Percentiles rank a stretch among this genome's conserved stretches.
phyloP scores from a whole-genome alignment of 345 rosid genomes.

The Boechera divaricarpa region DNA sequence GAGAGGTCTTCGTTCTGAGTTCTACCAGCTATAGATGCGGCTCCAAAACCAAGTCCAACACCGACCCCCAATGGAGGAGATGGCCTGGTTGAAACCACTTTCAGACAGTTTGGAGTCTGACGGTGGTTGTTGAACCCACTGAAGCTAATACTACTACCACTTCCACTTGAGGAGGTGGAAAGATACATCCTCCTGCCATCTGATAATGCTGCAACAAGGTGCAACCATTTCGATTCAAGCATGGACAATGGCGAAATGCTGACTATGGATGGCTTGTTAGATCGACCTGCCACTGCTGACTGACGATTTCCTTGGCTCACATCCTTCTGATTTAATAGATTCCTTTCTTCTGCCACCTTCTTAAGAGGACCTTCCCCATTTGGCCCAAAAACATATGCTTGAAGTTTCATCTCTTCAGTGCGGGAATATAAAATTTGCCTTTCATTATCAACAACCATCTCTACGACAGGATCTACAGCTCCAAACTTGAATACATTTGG shows the following conservation, averaged over 20 bases:
- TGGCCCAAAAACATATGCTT: slow-evolving; percentile 75
- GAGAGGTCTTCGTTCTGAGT: slow-evolving; percentile 81
- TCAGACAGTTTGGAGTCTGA: slow-evolving; percentile 80
- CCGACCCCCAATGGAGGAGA: slow-evolving; percentile 92
- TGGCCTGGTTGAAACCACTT: slow-evolving; percentile 90
- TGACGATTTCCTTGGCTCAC: slow-evolving; percentile 72
- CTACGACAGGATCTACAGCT: slow-evolving; percentile 88
- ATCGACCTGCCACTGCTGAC: slow-evolving; percentile 67
- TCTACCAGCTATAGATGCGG: slow-evolving; percentile 77
- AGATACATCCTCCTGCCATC: slow-evolving; percentile 98
- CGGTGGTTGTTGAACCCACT: slow-evolving; percentile 62
- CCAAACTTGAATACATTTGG: slow-evolving; percentile 96
- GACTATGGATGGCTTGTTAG: slow-evolving; percentile 81
- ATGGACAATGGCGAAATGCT: slow-evolving; percentile 83
- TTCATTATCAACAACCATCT: slow-evolving; percentile 93
- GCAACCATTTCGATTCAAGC: slow-evolving; percentile 92
- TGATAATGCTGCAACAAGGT: slow-evolving; percentile 87
- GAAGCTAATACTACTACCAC: slow-evolving; percentile 60
- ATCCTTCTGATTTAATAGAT: slow-evolving; percentile 82
- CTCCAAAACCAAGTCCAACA: slow-evolving; percentile 89
- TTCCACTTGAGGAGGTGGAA: slow-evolving; percentile 83
- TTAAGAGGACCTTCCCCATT: slow-evolving; percentile 82
- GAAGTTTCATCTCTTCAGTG: slow-evolving; percentile 96
- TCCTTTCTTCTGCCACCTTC: slow-evolving; percentile 94
- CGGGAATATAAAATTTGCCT: slow-evolving; percentile 90